Percentiles rank a stretch among this genome's conserved stretches.
Evolutionary conservation across 495 filamentous ascomycete genomes (phyloP).

Genomic region (Pseudevernia furfuracea): DNA sequence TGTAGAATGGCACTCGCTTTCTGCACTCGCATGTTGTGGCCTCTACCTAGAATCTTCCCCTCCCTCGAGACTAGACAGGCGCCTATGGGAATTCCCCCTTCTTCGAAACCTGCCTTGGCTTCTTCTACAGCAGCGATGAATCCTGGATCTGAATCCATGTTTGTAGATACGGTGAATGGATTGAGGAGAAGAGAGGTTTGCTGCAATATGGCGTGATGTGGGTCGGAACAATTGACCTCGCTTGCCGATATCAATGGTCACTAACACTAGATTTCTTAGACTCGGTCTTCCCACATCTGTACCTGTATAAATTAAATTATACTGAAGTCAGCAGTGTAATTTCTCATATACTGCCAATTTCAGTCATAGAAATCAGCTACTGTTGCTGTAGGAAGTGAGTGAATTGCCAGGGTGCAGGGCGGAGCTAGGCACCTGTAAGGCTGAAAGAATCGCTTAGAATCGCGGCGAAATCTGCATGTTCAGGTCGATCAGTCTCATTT

Average conservation of each 20-base stretch:
- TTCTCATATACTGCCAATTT: background rate
- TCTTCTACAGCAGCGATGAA: conserved; percentile 67
- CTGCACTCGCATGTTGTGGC: conserved; percentile 77
- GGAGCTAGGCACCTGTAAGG: conserved; percentile 18
- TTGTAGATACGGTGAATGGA: background rate
- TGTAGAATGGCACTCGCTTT: conserved; percentile 67
- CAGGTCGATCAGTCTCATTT: conserved; percentile 15
- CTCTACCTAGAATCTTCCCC: conserved; percentile 68
- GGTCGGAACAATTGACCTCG: too few species aligned
- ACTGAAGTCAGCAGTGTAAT: background rate
- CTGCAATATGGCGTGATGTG: too few species aligned
- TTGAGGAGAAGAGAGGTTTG: background rate
- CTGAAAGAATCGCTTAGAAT: conserved; percentile 22
- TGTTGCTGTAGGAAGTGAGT: background rate
- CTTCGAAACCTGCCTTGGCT: conserved; percentile 55
- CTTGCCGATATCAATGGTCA: background rate
- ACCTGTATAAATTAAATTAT: background rate
- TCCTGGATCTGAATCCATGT: conserved; percentile 42
- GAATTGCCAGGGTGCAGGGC: background rate
- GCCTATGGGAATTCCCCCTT: conserved; percentile 79
- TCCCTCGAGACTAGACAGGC: conserved; percentile 63
- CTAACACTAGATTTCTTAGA: background rate
- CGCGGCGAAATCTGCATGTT: conserved; percentile 21
- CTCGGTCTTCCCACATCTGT: background rate
- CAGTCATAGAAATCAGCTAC: background rate